Evolutionary conservation across 1,139 yeast genomes (phyloP).

Genomic region (Suhomyces terraborum): DNA sequence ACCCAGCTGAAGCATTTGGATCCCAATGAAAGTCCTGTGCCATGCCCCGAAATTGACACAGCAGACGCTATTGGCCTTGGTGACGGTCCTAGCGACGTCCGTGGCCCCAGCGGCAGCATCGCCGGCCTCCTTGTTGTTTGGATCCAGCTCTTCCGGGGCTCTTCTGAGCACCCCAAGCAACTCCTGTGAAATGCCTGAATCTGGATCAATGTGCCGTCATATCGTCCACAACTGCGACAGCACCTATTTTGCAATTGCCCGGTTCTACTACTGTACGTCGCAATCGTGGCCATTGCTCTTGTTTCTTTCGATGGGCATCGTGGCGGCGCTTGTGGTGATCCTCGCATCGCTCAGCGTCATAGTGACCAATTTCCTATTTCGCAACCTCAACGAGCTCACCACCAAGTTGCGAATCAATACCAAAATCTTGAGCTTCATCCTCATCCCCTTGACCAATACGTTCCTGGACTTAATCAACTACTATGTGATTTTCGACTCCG

Average conservation of each 20-base stretch:
- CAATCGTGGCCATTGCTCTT: conserved; percentile 18
- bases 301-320: conserved; percentile 20
- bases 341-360: conserved; percentile 34
- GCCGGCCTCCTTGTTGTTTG: background rate
- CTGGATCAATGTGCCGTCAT: conserved; percentile 22
- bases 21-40: background rate
- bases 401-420: conserved; percentile 29
- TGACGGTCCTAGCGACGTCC: background rate
- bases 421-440: conserved; percentile 36
- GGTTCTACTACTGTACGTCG: conserved; percentile 29
- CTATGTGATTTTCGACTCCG: conserved; percentile 33
- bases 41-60: background rate
- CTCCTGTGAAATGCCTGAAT: conserved; percentile 7
- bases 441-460: conserved; percentile 45
- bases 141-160: background rate
- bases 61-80: too few relatives aligned
- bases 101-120: background rate
- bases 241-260: conserved; percentile 30
- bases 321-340: conserved; percentile 23
- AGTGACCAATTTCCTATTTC: conserved; percentile 40
- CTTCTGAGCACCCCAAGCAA: conserved; percentile 1
- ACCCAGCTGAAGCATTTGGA: background rate
- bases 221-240: conserved; percentile 28
- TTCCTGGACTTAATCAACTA: conserved; percentile 45
- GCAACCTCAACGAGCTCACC: conserved; percentile 35